Conservation (phyloP, 192 early-diverging fungal species). For the Backusella macrospora region DNA sequence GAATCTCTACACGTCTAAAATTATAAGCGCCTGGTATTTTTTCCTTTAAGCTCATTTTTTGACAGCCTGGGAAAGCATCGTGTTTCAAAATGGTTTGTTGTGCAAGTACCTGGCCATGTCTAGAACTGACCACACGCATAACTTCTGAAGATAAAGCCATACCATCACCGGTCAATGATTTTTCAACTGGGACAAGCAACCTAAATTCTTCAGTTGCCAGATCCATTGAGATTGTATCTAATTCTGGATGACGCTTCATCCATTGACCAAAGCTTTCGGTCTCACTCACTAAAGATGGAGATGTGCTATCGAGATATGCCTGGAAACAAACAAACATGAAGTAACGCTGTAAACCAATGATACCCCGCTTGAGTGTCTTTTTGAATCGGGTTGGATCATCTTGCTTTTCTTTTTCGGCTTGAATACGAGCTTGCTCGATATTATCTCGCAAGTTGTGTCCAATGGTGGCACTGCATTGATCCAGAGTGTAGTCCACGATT, state of each 20-base stretch:
- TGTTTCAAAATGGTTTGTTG: slow-evolving; percentile 64
- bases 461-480: slow-evolving; percentile 44
- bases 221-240: slow-evolving; percentile 58
- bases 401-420: slow-evolving; percentile 38
- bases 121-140: slow-evolving; percentile 50
- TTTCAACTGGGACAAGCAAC: slow-evolving; percentile 47
- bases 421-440: slow-evolving; percentile 48
- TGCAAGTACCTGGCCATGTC: slow-evolving; percentile 56
- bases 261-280: slow-evolving; percentile 53
- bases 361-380: slow-evolving; percentile 32
- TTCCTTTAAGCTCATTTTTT: slow-evolving; percentile 58
- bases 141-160: slow-evolving; percentile 62
- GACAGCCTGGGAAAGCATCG: slow-evolving; percentile 67
- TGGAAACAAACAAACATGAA: slow-evolving; percentile 63
- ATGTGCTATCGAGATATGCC: slow-evolving; percentile 49
- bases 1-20: slow-evolving; percentile 51
- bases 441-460: slow-evolving; percentile 53
- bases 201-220: slow-evolving; percentile 25
- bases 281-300: slow-evolving; percentile 27
- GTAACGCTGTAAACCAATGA: slow-evolving; percentile 51
- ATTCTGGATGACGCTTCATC: slow-evolving; percentile 58
- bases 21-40: slow-evolving; percentile 66
- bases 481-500: slow-evolving; percentile 58
- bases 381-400: slow-evolving; percentile 18
- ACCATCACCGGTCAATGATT: slow-evolving; percentile 54